phyloP scores from a whole-genome alignment of 129 eudicot genomes.

The Arctium lappa region DNA sequence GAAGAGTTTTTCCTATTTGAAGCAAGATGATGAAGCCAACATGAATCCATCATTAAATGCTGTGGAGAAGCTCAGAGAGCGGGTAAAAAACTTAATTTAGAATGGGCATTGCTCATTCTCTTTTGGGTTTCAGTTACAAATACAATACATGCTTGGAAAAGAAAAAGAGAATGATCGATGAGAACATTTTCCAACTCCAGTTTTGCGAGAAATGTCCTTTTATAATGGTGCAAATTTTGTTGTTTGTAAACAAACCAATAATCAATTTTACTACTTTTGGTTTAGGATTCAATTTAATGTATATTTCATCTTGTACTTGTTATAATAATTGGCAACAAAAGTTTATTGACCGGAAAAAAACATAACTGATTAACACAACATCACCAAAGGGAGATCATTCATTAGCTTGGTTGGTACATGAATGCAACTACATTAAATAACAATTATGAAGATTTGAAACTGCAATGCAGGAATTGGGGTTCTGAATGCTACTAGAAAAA shows the following conservation, averaged over 20 bases:
- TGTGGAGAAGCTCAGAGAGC: not conserved
- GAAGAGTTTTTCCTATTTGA: not conserved
- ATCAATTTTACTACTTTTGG: not conserved
- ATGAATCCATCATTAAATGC: not conserved
- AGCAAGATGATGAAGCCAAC: not conserved
- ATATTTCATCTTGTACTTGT: no score
- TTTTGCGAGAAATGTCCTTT: no score
- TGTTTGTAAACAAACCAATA: no score
- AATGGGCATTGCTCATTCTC: no score
- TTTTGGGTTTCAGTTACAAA: no score
- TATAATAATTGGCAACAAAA: no score
- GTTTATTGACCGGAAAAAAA: no score
- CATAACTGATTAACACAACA: no score
- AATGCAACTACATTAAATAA: not conserved
- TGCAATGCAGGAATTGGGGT: slow-evolving; percentile 99
- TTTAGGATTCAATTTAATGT: not conserved
- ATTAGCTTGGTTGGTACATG: not conserved
- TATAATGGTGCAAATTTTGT: no score
- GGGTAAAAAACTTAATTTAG: not conserved
- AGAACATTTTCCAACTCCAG: no score
- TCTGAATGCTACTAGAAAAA: slow-evolving; percentile 94
- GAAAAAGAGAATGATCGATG: not conserved
- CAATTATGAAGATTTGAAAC: not conserved
- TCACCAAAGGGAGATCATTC: not conserved
- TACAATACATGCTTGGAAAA: not conserved